A percentile compares a stretch with the other conserved stretches of the same genome.
These are phyloP conservation scores for Mycotypha africana DNA, from an alignment of 371 early-diverging fungal species.

Conservation along the genomic window DNA sequence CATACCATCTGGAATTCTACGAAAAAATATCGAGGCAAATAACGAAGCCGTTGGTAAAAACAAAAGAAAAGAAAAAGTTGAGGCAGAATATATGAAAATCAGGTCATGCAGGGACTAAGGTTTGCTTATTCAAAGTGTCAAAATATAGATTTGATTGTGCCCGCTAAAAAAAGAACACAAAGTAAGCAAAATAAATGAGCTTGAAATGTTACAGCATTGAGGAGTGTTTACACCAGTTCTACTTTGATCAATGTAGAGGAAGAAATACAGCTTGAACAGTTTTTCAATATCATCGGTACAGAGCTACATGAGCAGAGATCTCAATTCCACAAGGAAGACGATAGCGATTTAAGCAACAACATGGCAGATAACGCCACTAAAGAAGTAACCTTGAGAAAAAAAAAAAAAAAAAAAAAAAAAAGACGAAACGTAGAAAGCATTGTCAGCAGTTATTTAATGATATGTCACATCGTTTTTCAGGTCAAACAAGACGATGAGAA, in stretches of 20 bases:
- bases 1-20: slow-evolving; percentile 3
- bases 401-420: background rate
- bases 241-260: slow-evolving; percentile 3
- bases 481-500: slow-evolving; percentile 22
- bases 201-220: background rate
- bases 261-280: slow-evolving; percentile 19
- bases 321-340: background rate
- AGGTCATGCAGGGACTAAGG: background rate
- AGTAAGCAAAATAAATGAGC: slow-evolving; percentile 12
- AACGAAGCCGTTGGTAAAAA: slow-evolving; percentile 16
- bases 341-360: background rate
- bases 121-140: slow-evolving; percentile 26
- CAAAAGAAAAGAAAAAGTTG: too few species aligned
- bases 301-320: background rate
- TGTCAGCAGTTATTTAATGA: too few species aligned
- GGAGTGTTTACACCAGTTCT: too few species aligned
- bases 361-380: background rate
- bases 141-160: slow-evolving; percentile 32
- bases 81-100: background rate
- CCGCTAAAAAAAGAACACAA: slow-evolving; percentile 15
- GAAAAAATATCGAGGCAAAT: slow-evolving; percentile 10
- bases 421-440: too few species aligned
- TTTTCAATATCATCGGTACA: slow-evolving; percentile 15
- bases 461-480: background rate
- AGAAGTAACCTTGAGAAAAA: background rate